Evolutionary conservation across 1,139 yeast genomes (phyloP), one percentile per base, ranked within the genome.

Genomic region (Debaryomyces subglobosus): DNA sequence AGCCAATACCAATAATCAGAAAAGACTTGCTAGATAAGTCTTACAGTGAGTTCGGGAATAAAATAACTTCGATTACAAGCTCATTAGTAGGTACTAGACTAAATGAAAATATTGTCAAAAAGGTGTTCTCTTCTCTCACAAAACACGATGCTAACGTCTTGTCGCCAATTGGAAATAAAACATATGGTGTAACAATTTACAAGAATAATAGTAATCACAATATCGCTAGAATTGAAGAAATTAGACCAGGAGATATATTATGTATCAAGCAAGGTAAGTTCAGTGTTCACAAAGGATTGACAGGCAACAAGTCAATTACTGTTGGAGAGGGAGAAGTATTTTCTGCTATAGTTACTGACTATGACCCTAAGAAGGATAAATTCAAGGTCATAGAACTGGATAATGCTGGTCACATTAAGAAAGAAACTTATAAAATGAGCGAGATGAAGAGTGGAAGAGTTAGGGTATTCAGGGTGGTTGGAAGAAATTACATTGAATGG

Each of bases 361-460:
- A 78, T 74, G 98, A 94, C 59, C 74, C 81, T 5, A 76, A 79
- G 49, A 91, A 90, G 73, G 82, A 82, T 50, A 90, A 89, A 67
- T 75, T 92, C 55, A 82, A 83, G 60, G 96, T 89, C 9, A 72
- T 86, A 53, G 96, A 87, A 61, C 73, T 77, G 56, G 79, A 77
- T 47, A 49, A 64, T n/a, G 65, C 72, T 38, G 87, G 87, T 1
- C 79, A 78, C 52, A 74, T 86, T 38, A 79, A 72, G 53, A 81
- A 78, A 53, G 86, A 83, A 44, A 77, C 86, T 45, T 88, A 86
- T 65, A 84, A 84, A 59, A 64, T 91, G 21, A 70, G 80, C 9
- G 96, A 90, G 48, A 77, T 94, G 78, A 85, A 81, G 64, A 74
- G 82, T 50, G 99, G 99, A 4, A 85, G 84, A 58, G 72, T 94